Base-by-base conservation (phyloP, 2,329 filamentous ascomycete genomes). In the Rhynchosporium secalis region DNA sequence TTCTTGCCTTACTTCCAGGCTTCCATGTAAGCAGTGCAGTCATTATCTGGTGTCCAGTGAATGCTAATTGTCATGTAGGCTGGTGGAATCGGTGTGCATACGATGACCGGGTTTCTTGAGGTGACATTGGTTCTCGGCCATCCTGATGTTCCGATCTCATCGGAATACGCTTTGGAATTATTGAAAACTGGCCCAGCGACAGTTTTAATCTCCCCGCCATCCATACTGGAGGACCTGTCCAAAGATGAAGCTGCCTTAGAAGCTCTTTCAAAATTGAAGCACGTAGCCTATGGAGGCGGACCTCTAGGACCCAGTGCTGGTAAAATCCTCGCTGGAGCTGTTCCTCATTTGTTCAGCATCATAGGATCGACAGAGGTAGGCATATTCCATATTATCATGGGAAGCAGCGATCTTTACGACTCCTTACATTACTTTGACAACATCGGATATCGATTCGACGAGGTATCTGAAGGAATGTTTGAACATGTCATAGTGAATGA, bases 401-500 rank as follows among this genome's bases (percentile, higher is more conserved):
- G 20, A 9, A 58, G 20, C n/a, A 49, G 41, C 29, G 33, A 58
- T 15, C 36, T 43, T 20, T 47, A 33, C 20, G 36, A 40, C 31
- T 47, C 45, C 10, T 3, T 45, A 20, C 28, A 36, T 38, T 65
- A 40, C 43, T 60, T 46, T 41, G 33, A 60, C 9, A 20, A 62
- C 36, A 56, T 60, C 26, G 66, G 62, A 3, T 63, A 61, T 57
- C 38, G 54, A 38, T 62, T 68, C 9, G 56, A 65, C 3, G 58
- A 63, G 29, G 52, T 65, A 20, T 49, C 55, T 1, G 55, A 61
- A 2, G 66, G 66, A 2, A 45, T 69, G 2, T 74, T 65, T 29
- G 73, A 75, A 61, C 54, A 73, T 61, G 66, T 72, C 15, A 61
- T 74, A 29, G 56, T 60, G 1, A 60, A 55, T 4, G 60, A 66